Conservation (phyloP, 192 early-diverging fungal genomes). For the Mortierella claussenii region DNA sequence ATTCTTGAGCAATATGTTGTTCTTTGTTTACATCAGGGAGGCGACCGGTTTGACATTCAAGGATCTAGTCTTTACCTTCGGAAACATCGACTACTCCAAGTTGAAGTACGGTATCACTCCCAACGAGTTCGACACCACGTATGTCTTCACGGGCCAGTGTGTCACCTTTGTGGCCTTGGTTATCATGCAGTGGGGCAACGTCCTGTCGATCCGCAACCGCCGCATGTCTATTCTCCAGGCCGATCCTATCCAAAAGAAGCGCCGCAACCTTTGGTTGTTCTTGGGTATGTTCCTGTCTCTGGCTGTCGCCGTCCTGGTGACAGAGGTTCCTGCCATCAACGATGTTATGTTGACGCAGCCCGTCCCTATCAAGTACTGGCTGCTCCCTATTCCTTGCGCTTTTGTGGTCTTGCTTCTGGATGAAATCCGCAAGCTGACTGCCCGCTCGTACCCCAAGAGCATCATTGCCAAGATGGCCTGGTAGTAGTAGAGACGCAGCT, state of each 20-base stretch:
- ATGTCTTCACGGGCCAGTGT: conserved; percentile 64
- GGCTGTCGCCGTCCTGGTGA: conserved; percentile 57
- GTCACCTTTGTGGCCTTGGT: conserved; percentile 73
- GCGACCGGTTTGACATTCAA: conserved; percentile 64
- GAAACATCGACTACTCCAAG: conserved; percentile 34
- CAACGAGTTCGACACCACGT: conserved; percentile 37
- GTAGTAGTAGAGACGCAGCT: conserved; percentile 13
- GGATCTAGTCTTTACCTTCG: conserved; percentile 50
- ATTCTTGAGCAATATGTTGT: conserved; percentile 73
- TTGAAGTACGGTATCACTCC: conserved; percentile 15
- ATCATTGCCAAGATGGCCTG: conserved; percentile 35
- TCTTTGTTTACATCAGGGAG: conserved; percentile 72
- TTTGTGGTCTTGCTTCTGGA: conserved; percentile 69
- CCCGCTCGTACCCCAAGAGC: conserved; percentile 43
- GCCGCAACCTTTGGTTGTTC: conserved; percentile 68
- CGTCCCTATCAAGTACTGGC: conserved; percentile 73
- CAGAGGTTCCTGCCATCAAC: conserved; percentile 65
- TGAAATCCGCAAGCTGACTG: conserved; percentile 70
- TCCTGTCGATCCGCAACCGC: conserved; percentile 69
- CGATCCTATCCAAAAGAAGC: conserved; percentile 69
- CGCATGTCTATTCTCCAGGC: conserved; percentile 69
- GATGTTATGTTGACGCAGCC: conserved; percentile 63
- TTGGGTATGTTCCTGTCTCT: conserved; percentile 61
- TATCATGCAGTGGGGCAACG: conserved; percentile 72
- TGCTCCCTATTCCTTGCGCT: conserved; percentile 72